Percentiles rank a stretch among this genome's conserved stretches.
Conservation (phyloP, 129 eudicot species). For the Flaveria robusta region DNA sequence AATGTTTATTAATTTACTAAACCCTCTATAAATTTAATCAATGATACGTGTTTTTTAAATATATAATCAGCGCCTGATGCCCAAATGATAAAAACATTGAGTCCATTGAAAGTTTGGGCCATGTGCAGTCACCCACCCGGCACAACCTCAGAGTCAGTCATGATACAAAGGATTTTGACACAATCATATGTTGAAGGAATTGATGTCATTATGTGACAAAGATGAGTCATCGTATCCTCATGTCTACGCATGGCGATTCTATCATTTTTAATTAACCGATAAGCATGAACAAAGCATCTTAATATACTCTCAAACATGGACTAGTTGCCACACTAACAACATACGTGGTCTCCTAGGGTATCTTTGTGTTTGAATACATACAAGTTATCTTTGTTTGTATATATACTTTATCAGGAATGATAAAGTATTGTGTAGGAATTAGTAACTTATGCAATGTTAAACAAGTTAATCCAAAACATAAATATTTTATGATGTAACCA, state of each 20-base stretch:
- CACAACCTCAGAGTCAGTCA: too few species aligned
- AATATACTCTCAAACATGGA: neutral
- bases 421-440: neutral
- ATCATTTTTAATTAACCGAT: neutral
- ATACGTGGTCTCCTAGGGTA: neutral
- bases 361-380: neutral
- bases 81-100: too few species aligned
- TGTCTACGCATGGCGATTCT: neutral
- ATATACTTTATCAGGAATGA: neutral
- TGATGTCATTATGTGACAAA: neutral
- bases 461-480: too few species aligned
- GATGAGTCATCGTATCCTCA: too few species aligned
- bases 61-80: too few species aligned
- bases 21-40: too few species aligned
- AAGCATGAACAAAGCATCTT: neutral
- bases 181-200: neutral
- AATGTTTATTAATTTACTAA: too few species aligned
- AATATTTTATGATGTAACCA: too few species aligned
- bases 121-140: too few species aligned
- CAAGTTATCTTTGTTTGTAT: too few species aligned
- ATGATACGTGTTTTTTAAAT: too few species aligned
- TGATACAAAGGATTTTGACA: neutral
- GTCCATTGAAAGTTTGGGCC: too few species aligned
- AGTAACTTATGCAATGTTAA: neutral
- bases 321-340: constrained; percentile 4